Evolutionary conservation across 192 early-diverging fungal species (phyloP).

Genomic region (Spinellus fusiger): DNA sequence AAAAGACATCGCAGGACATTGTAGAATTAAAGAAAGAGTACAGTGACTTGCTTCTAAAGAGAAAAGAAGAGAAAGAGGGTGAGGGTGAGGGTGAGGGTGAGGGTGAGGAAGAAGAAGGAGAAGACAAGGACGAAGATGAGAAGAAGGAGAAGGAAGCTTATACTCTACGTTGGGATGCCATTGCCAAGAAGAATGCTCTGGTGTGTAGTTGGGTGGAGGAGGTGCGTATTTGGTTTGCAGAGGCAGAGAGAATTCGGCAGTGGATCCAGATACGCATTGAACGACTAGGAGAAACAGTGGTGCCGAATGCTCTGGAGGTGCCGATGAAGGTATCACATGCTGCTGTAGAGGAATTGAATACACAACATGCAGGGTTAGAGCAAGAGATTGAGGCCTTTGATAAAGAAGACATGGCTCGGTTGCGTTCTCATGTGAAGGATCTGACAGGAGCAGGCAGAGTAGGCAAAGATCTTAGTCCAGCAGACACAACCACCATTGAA

Average conservation of each 20-base stretch:
- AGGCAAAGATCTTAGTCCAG: slow-evolving; percentile 33
- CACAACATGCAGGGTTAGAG: slow-evolving; percentile 28
- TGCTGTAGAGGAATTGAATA: slow-evolving; percentile 26
- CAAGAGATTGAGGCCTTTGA: slow-evolving; percentile 37
- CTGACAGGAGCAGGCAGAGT: slow-evolving; percentile 25
- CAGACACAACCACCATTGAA: slow-evolving; percentile 42
- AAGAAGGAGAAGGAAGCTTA: slow-evolving; percentile 2
- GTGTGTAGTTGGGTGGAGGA: slow-evolving; percentile 29
- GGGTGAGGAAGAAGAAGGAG: neutral
- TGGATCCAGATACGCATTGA: slow-evolving; percentile 36
- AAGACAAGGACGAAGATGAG: neutral
- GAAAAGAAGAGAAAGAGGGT: neutral
- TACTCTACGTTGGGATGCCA: slow-evolving; percentile 7
- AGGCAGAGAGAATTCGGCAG: slow-evolving; percentile 32
- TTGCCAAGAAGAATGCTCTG: slow-evolving; percentile 19
- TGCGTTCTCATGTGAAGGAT: slow-evolving; percentile 38
- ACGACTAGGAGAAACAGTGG: slow-evolving; percentile 22
- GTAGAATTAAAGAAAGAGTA: slow-evolving; percentile 1
- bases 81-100: neutral
- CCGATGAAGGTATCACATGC: slow-evolving; percentile 11
- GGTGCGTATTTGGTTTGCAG: slow-evolving; percentile 33
- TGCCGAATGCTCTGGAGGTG: slow-evolving; percentile 21
- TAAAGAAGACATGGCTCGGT: slow-evolving; percentile 35
- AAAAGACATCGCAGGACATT: slow-evolving; percentile 7
- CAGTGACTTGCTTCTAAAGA: slow-evolving; percentile 13